Base-by-base conservation (phyloP, 306 rosid genomes). In the Quercus agrifolia region DNA sequence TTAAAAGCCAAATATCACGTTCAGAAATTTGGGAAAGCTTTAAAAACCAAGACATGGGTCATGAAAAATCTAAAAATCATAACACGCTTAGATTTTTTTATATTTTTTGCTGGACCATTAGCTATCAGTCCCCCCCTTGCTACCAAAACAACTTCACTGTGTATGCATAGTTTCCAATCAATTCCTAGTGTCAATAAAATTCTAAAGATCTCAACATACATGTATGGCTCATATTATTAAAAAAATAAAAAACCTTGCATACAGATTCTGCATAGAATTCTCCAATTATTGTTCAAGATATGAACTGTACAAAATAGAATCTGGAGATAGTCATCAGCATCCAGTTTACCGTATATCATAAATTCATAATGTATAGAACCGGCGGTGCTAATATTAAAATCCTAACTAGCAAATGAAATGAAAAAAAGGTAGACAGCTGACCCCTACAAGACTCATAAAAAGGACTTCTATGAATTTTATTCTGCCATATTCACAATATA, bases 281-380 rank as follows among this genome's bases (percentile, higher is more conserved):
- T 33, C 54, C 13, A 71, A 18, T 49, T 21, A 51, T 25, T 21
- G 21, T 52, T 52, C 51, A 5, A 9, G 5, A 49, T 6, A 21
- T 23, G 56, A 41, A 70, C 75, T 68, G 57, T 85, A 83, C 87
- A 74, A 41, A 59, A 59, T 13, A 83, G 73, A 78, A 78, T 56
- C 51, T 14, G 54, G 69, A 66, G 70, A 44, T 38, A 64, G 49
- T 28, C 59, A 76, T n/a, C 51, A 70, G 2, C 77, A 35, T 52
- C 54, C 66, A 18, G 1, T 35, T 19, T 31, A 35, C 49, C 2
- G 6, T 35, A 68, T 30, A 51, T 21, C 15, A 71, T 23, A 23
- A 23, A 23, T 23, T 23, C 23, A 23, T 17, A 41, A 5, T 51
- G 58, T 13, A 14, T 14, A 72, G 33, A 15, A 23, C 25, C 44